Evolutionary conservation across 495 filamentous ascomycete genomes (phyloP), one percentile per base, ranked within the genome.

Genomic region (Aspergillus steynii): DNA sequence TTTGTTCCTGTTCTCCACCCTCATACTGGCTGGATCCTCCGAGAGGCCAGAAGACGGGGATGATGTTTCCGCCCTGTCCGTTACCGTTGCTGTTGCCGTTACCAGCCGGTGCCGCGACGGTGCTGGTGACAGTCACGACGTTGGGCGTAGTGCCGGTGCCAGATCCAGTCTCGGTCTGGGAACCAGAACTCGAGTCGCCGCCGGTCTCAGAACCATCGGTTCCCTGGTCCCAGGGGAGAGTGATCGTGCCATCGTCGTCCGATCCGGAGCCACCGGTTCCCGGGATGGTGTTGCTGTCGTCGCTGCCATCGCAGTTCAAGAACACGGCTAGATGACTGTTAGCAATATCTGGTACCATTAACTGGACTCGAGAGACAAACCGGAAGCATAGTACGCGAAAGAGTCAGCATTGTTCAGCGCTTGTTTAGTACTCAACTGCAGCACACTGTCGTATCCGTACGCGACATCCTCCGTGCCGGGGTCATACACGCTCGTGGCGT

Each of bases 401-500:
- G 61, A 56, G 51, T 67, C 65, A 0, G 65, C 65, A 20, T 63
- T 64, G 3, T 56, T 54, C 51, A 51, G 31, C 15, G 61, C 57
- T 28, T 61, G 55, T 4, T 42, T 31, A 10, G 65, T 63, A 15
- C 47, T 47, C 20, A 67, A 42, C 15, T 31, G n/a, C 15, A 67
- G 26, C 0, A 67, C 61, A n/a, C 26, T 48, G 1, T 61, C 57
- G 31, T 56, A 56, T 8, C 65, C 65, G 29, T 67, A 67, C 0
- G 50, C 61, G n/a, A 67, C 42, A 52, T 67, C 65, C 10, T 67
- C 65, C 0, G 65, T 67, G 8, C 65, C 65, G 26, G 61, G 65
- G 1, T 25, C 47, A 31, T 67, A 63, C 7, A 64, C 29, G 4
- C 47, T 42, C 27, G 53, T 46, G 1, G 65, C 65, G 47, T 67